Evolutionary conservation across 192 early-diverging fungal genomes (phyloP).

Genomic region (Borealophlyctis nickersoniae): DNA sequence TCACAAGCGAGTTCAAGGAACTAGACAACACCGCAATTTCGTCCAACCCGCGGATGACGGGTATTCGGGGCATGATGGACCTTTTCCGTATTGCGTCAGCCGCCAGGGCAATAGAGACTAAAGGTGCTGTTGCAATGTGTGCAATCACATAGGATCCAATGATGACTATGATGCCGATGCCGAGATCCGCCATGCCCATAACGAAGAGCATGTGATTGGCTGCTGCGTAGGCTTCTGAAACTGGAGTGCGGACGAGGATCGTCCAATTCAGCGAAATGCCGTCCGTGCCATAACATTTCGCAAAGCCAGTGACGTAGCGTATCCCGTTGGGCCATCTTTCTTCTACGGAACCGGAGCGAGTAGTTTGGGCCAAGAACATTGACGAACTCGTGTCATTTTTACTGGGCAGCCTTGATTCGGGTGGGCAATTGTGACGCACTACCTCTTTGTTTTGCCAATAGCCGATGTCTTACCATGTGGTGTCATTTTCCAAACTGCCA

Average conservation of each 20-base stretch:
- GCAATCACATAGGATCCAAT: conserved; percentile 11
- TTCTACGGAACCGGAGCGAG: neutral
- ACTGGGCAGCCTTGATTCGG: no score
- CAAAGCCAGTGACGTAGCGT: conserved; percentile 12
- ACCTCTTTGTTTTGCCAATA: no score
- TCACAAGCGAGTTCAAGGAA: conserved; percentile 19
- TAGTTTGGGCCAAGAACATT: no score
- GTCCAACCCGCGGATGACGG: conserved; percentile 18
- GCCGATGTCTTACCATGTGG: no score
- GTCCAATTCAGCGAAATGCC: conserved; percentile 14
- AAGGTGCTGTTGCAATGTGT: conserved; percentile 24
- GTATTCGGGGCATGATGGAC: conserved; percentile 20
- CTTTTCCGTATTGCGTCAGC: conserved; percentile 26
- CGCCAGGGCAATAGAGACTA: conserved; percentile 17
- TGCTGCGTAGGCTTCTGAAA: conserved; percentile 10
- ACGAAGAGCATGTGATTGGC: conserved; percentile 13
- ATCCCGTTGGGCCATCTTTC: conserved; percentile 18
- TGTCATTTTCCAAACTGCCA: no score
- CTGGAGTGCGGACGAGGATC: conserved; percentile 16
- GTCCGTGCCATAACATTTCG: neutral
- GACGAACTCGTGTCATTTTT: no score
- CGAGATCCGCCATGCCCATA: conserved; percentile 7
- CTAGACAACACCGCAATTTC: conserved; percentile 22
- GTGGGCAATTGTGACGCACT: no score
- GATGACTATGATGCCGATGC: conserved; percentile 16